Evolutionary conservation across 2,329 filamentous ascomycete species (phyloP), one percentile per base, ranked within the genome.

Genomic region (Arthroderma sp.): DNA sequence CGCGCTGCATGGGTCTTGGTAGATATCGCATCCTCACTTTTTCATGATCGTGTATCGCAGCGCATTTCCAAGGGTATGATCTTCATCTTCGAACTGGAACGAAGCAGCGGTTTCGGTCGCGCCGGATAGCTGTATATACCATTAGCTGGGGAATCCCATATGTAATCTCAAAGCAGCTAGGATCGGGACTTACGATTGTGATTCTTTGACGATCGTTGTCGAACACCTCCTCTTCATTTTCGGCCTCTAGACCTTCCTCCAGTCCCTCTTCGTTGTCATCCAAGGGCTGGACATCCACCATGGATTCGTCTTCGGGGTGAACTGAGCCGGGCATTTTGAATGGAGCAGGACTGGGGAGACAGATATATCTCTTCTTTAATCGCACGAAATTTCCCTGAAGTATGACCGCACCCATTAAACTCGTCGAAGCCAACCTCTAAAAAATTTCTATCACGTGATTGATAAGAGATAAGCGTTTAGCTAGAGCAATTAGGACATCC

Each of bases 41-140:
- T 96, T 96, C 85, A 94, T 95, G 57, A 98, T 93, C 51, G 95
- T 83, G 61, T 88, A 96, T 58, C 91, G 77, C 55, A 98, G 68
- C 6, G 88, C 86, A 65, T 98, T 98, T 29, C 91, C 91, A 43
- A 98, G 71, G 0, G 91, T 98, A 65, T 98, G 91, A 37, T 93
- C 87, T 68, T 98, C 91, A 38, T 85, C 81, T 48, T 84, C 78
- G 57, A 98, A 94, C 61, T 96, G 85, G 61, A 96, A 98, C 10
- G 87, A 94, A 29, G 91, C 91, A 4, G 88, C 88, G 6, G 83
- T 89, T 41, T 89, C 83, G 10, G 66, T 83, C 45, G 85, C 84
- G 40, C 88, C 88, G 32, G 86, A 83, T 29, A 95, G 71, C 89
- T 95, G 49, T 43, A 46, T 11, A 40, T 30, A 44, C 32, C n/a